Conservation (phyloP, 2,329 filamentous ascomycete species). For the Ramichloridium luteum region DNA sequence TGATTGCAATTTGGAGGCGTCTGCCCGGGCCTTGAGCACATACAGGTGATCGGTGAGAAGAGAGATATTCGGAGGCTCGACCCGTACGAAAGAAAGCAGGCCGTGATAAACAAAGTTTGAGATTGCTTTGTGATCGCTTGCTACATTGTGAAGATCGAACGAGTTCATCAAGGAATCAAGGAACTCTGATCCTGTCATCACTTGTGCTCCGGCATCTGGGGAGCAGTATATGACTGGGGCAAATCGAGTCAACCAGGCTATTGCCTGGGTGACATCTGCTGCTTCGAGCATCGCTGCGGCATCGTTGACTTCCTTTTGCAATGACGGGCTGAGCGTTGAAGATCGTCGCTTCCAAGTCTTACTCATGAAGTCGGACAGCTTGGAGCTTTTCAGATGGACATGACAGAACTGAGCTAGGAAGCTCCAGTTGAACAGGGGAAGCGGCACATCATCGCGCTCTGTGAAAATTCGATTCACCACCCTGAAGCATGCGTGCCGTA, state of each 20-base stretch:
- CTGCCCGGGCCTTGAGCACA: conserved; percentile 59
- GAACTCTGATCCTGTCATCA: conserved; percentile 79
- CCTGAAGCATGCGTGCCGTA: conserved; percentile 55
- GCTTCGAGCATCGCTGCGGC: conserved; percentile 53
- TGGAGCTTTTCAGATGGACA: conserved; percentile 52
- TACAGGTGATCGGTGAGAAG: conserved; percentile 75
- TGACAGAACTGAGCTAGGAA: conserved; percentile 58
- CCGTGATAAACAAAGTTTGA: conserved; percentile 65
- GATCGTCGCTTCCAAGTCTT: conserved; percentile 43
- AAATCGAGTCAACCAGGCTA: conserved; percentile 39
- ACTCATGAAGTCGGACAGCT: conserved; percentile 37
- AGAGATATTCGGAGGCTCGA: conserved; percentile 55
- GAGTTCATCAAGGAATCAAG: conserved; percentile 60
- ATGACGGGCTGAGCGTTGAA: conserved; percentile 39
- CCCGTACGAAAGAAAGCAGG: conserved; percentile 56
- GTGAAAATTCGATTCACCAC: conserved; percentile 32
- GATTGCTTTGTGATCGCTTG: conserved; percentile 51
- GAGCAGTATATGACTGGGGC: conserved; percentile 54
- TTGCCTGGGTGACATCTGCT: conserved; percentile 18
- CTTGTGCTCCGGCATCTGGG: conserved; percentile 43
- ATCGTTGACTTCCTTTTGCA: conserved; percentile 49
- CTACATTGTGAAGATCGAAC: conserved; percentile 51
- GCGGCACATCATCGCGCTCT: conserved; percentile 24
- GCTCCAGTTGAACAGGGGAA: conserved; percentile 46
- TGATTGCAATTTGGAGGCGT: conserved; percentile 46